Base-by-base conservation (phyloP, 768 basidiomycete species). In the Suillus spraguei region DNA sequence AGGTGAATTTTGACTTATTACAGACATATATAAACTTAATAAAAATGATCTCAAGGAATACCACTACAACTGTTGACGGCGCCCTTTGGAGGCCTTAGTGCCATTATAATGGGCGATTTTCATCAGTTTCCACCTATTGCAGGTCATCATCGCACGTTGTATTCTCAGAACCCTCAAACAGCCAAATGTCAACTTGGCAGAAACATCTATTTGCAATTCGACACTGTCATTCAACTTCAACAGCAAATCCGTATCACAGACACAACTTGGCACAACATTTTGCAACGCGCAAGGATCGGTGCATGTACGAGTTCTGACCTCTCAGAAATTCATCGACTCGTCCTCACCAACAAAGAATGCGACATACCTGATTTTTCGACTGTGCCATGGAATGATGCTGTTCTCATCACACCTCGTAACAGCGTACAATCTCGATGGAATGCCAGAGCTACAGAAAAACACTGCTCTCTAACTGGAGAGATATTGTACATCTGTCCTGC, bases 101-200 rank as follows among this genome's bases (percentile, higher is more conserved):
- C 82, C 1, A 77, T 82, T 0, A 38, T 82, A 3, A 68, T 71
- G 28, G 82, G 82, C 0, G 81, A 82, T 54, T 74, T 82, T 13
- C 81, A 83, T 60, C 82, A 65, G 39, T 72, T 59, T 60, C 71
- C 72, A 0, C 47, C 38, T 16, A 5, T 33, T 0, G 10, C 61
- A 36, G 49, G 55, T 64, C 14, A 24, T 66, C 10, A 69, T 8
- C 49, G 54, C 20, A 55, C 69, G 1, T 42, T 71, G 32, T 59
- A 59, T 16, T 65, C 68, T 1, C 22, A 36, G 5, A 60, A 62
- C 42, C 49, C 60, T 9, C 13, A 13, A 5, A 35, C 55, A 0
- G 6, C 50, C 0, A 61, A 64, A 20, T 42, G 42, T 32, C 42
- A 42, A 11, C 33, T 74, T 2, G 75, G 79, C 0, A 41, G 69